A percentile compares a stretch with the other conserved stretches of the same genome.
Conservation (phyloP, 1,139 yeast species). For the Arxiozyma slooffiae region DNA sequence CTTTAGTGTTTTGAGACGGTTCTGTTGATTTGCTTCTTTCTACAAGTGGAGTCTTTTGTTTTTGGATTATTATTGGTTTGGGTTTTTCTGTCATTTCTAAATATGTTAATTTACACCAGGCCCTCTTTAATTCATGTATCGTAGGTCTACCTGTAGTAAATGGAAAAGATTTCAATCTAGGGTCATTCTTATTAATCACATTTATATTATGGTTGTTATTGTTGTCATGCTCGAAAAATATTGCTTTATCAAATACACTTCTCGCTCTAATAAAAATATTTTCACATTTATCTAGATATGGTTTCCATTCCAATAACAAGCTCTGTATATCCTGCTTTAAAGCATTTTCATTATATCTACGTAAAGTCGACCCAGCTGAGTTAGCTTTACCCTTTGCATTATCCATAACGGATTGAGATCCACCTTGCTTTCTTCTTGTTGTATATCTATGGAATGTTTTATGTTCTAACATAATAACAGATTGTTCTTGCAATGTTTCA, state of each 20-base stretch:
- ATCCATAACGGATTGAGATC: slow-evolving; percentile 88
- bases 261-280: slow-evolving; percentile 77
- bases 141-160: slow-evolving; percentile 89
- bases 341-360: slow-evolving; percentile 85
- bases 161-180: slow-evolving; percentile 61
- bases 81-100: slow-evolving; percentile 51
- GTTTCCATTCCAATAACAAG: slow-evolving; percentile 56
- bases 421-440: slow-evolving; percentile 95
- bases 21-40: slow-evolving; percentile 7
- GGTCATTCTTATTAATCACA: slow-evolving; percentile 40
- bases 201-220: slow-evolving; percentile 40
- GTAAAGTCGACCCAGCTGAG: slow-evolving; percentile 85
- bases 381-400: slow-evolving; percentile 90
- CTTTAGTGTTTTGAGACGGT: slow-evolving; percentile 9
- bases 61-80: slow-evolving; percentile 30
- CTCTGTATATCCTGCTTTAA: slow-evolving; percentile 66
- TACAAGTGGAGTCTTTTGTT: slow-evolving; percentile 23
- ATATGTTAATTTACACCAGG: slow-evolving; percentile 74
- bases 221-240: slow-evolving; percentile 53
- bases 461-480: slow-evolving; percentile 57
- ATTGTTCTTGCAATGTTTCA: slow-evolving; percentile 43
- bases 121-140: slow-evolving; percentile 63
- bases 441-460: slow-evolving; percentile 93
- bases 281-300: slow-evolving; percentile 47
- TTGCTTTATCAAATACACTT: slow-evolving; percentile 58